Evolutionary conservation across 2,329 filamentous ascomycete genomes (phyloP).

Genomic region (Pyrenochaeta sp.): DNA sequence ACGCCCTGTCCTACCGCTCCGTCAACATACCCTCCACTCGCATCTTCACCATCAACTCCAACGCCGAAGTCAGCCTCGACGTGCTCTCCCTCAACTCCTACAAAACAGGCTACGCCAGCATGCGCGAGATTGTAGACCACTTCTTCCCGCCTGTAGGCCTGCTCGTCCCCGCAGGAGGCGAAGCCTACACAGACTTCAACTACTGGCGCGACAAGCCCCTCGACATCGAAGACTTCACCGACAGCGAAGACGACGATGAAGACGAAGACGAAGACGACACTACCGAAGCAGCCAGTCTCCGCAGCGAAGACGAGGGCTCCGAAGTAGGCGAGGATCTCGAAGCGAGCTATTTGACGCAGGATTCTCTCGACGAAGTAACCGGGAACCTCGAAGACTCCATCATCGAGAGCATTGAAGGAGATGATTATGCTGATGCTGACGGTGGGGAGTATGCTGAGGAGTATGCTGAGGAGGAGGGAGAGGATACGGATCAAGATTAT

Average conservation of each 20-base stretch:
- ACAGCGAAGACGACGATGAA: constrained; percentile 67
- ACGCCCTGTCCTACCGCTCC: constrained; percentile 93
- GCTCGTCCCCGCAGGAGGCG: constrained; percentile 86
- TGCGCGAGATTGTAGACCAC: constrained; percentile 96
- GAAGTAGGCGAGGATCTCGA: constrained; percentile 58
- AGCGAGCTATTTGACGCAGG: constrained; percentile 66
- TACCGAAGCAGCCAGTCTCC: constrained; percentile 51
- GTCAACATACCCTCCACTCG: constrained; percentile 93
- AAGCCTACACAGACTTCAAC: constrained; percentile 95
- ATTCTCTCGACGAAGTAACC: constrained; percentile 56
- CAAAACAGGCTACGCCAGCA: constrained; percentile 95
- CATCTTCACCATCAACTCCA: constrained; percentile 99
- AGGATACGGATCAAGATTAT: constrained; percentile 22
- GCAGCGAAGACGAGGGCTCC: constrained; percentile 62
- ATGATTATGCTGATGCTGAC: constrained; percentile 33
- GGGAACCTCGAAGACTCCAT: constrained; percentile 56
- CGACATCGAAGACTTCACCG: constrained; percentile 87
- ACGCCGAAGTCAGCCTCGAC: constrained; percentile 93
- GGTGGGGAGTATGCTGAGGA: constrained; percentile 34
- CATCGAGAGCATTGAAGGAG: constrained; percentile 59
- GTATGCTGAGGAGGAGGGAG: constrained; percentile 3
- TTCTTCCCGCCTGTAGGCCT: constrained; percentile 94
- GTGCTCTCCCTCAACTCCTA: constrained; percentile 91
- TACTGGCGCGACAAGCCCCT: constrained; percentile 91
- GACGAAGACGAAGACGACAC: constrained; percentile 57